Evolutionary conservation across 192 early-diverging fungal species (phyloP), one percentile per base, ranked within the genome.

Genomic region (Coemansia interrupta): DNA sequence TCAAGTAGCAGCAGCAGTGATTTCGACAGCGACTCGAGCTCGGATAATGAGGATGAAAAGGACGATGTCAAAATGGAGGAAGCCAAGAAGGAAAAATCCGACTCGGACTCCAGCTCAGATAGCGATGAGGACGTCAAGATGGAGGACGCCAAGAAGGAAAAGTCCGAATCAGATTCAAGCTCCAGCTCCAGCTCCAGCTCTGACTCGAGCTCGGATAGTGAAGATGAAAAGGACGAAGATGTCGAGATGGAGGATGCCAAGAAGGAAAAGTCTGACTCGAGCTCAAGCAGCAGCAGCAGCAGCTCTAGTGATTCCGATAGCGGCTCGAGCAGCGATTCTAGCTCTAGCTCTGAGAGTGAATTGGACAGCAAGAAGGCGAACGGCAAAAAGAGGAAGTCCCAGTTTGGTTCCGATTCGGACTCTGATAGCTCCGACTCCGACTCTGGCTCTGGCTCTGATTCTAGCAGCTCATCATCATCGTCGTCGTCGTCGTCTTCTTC

Each of bases 401-500:
- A 13, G 15, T n/a, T 38, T 10, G 23, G 41, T 22, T 43, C 47
- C 1, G 62, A 54, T 36, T 36, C 32, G 8, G 32, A 36, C 23
- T 66, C 64, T 0, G 47, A 50, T 44, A 44, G 42, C 42, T 44
- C 42, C 17, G 32, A 36, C 47, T 53, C 51, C 2, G 49, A 43
- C 58, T 60, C 58, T 51, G 32, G 9, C 47, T 53, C 51, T 6
- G 49, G 30, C 58, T 60, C 58, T 51, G 19, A 26, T 15, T 41
- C 29, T 0, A 40, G 49, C 41, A 53, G 18, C 20, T 36, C 49
- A 26, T 26, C 26, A 4, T 26, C 26, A 4, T 26, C 26, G 1
- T 24, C 20, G 18, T 30, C 51, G 1, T n/a, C 40, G 10, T 13
- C 15, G 28, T 53, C 42, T 30, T 19, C 17, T 6, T 56, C 57